Percentiles rank a stretch among this genome's conserved stretches.
Evolutionary conservation across 2,329 filamentous ascomycete genomes (phyloP).

Genomic region (Botryotinia narcissicola): DNA sequence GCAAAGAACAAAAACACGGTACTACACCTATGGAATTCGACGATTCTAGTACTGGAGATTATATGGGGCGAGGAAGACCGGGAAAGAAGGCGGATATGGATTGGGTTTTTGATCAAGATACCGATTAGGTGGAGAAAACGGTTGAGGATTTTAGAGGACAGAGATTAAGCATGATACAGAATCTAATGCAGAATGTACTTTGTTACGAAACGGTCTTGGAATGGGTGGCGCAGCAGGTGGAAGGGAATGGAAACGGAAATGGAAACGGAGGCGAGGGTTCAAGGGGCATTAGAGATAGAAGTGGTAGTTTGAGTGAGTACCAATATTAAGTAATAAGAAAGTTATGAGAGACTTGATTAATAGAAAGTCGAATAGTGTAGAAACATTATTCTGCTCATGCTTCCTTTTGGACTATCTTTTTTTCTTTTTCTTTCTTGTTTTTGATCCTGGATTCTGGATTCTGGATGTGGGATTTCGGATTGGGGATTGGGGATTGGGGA

Average conservation of each 20-base stretch:
- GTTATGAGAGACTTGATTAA: not conserved
- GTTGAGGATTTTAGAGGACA: constrained; percentile 90
- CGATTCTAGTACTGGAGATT: constrained; percentile 26
- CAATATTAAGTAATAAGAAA: not conserved
- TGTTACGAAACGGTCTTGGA: constrained; percentile 95
- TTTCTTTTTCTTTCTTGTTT: not conserved
- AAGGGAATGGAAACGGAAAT: constrained; percentile 29
- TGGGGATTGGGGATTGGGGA: too few species aligned
- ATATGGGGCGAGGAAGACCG: constrained; percentile 29
- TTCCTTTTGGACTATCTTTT: not conserved
- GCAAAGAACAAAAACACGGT: constrained; percentile 40
- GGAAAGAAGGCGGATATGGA: constrained; percentile 43
- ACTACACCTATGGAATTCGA: constrained; percentile 45
- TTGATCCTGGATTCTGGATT: too few species aligned
- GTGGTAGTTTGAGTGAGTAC: not conserved
- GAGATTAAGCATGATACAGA: constrained; percentile 95
- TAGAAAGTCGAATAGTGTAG: not conserved
- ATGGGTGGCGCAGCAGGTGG: constrained; percentile 59
- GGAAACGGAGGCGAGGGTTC: constrained; percentile 1
- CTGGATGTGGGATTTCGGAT: too few species aligned
- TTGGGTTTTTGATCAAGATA: constrained; percentile 67
- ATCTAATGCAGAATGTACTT: constrained; percentile 85
- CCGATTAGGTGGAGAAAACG: constrained; percentile 81
- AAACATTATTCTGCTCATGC: not conserved
- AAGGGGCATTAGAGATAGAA: constrained; percentile 1